Conservation (phyloP, 495 filamentous ascomycete species). For the Hypoxylon crocopeplum region DNA sequence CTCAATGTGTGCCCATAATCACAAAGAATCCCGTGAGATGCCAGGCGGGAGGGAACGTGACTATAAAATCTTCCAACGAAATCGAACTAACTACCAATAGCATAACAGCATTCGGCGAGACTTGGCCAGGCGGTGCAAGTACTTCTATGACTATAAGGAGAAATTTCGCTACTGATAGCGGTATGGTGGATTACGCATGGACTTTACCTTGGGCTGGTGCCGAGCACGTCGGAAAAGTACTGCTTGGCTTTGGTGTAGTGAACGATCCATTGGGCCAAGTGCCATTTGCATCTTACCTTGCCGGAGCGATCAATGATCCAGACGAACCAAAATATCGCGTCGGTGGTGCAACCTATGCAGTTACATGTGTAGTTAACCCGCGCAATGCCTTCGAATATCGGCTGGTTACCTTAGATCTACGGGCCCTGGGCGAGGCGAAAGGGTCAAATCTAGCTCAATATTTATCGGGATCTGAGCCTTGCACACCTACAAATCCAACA, state of each 20-base stretch:
- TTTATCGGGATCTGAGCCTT: neutral
- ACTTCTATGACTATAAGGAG: neutral
- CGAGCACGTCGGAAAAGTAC: neutral
- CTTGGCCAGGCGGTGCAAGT: neutral
- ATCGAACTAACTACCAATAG: neutral
- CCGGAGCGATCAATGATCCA: neutral
- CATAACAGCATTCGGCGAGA: neutral
- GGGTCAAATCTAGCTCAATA: neutral
- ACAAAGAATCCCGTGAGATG: neutral
- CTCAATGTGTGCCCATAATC: neutral
- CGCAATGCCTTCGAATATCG: neutral
- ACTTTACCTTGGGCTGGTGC: neutral
- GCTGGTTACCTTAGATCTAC: neutral
- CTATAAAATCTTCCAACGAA: neutral
- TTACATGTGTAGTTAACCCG: neutral
- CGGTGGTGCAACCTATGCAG: neutral
- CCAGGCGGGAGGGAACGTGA: neutral
- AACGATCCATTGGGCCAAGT: neutral
- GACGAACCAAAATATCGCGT: neutral
- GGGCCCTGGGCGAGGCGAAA: neutral
- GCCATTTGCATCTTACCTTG: neutral
- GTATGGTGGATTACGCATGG: neutral
- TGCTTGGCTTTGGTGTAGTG: neutral
- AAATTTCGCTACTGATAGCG: neutral
- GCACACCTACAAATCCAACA: neutral